Conservation (phyloP, 1,139 yeast genomes). For the Scheffersomyces quercinus region DNA sequence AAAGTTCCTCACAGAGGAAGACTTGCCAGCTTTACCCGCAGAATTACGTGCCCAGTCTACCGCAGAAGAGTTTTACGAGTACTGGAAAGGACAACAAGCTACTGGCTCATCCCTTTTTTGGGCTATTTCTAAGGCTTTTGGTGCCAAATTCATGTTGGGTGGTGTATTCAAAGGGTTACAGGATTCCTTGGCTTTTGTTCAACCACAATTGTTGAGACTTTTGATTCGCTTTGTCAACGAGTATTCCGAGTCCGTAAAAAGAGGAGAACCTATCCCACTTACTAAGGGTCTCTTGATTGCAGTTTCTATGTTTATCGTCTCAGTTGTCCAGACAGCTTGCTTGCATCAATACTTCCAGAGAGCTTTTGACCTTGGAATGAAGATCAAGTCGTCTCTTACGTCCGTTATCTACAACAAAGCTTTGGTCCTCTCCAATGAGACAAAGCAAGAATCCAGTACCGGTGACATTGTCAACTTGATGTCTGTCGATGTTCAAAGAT, state of each 20-base stretch:
- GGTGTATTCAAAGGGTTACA: constrained; percentile 77
- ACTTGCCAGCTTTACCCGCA: constrained; percentile 78
- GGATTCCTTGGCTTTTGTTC: constrained; percentile 81
- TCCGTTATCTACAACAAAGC: constrained; percentile 81
- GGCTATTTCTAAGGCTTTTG: constrained; percentile 71
- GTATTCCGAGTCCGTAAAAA: constrained; percentile 48
- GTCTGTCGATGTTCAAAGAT: constrained; percentile 95
- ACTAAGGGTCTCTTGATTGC: constrained; percentile 85
- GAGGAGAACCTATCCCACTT: constrained; percentile 52
- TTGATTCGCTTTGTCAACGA: constrained; percentile 83
- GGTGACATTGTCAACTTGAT: constrained; percentile 96
- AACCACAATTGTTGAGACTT: constrained; percentile 79
- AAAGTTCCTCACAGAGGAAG: constrained; percentile 70
- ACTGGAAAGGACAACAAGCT: constrained; percentile 52
- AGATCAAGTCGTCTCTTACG: constrained; percentile 77
- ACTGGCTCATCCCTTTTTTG: constrained; percentile 61
- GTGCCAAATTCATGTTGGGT: constrained; percentile 65
- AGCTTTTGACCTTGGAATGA: constrained; percentile 88
- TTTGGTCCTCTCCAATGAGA: constrained; percentile 77
- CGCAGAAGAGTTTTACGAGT: constrained; percentile 49
- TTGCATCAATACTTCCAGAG: constrained; percentile 93
- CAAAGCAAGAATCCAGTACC: constrained; percentile 77
- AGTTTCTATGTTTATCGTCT: constrained; percentile 76
- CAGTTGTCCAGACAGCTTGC: constrained; percentile 78
- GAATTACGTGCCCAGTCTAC: constrained; percentile 57